Evolutionary conservation across 768 basidiomycete species (phyloP).

Genomic region (Lyophyllum shimeji): DNA sequence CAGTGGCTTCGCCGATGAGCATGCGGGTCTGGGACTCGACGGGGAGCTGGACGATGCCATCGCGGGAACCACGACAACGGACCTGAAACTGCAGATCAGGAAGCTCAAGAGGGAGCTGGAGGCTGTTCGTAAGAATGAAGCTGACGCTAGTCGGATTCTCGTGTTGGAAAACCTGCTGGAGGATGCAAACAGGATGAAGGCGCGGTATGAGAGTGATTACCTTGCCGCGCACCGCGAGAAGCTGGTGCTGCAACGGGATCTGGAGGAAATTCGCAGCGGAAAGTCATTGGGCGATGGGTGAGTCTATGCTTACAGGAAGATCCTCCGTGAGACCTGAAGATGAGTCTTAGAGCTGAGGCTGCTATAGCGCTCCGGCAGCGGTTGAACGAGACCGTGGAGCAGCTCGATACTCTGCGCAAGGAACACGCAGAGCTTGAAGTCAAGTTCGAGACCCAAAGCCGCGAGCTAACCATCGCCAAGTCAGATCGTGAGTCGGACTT

Average conservation of each 20-base stretch:
- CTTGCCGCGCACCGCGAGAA: conserved; percentile 81
- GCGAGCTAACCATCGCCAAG: conserved; percentile 79
- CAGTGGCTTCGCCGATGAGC: conserved; percentile 32
- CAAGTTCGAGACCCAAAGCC: conserved; percentile 55
- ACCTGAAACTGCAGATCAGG: conserved; percentile 85
- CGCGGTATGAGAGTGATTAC: conserved; percentile 86
- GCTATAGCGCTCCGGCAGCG: conserved; percentile 87
- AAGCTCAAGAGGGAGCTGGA: conserved; percentile 81
- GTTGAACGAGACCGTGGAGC: conserved; percentile 83
- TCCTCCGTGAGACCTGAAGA: conserved; percentile 4
- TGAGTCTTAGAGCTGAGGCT: conserved; percentile 66
- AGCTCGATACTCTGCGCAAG: conserved; percentile 70
- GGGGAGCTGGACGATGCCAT: conserved; percentile 89
- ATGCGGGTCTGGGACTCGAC: conserved; percentile 61
- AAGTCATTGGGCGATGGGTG: conserved; percentile 82
- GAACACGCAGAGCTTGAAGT: conserved; percentile 73
- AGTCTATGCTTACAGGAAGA: conserved; percentile 18
- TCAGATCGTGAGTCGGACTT: conserved; percentile 66
- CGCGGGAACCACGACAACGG: conserved; percentile 84
- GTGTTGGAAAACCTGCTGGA: conserved; percentile 92
- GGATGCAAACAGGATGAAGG: conserved; percentile 89
- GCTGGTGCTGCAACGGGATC: conserved; percentile 71
- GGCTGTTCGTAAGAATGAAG: conserved; percentile 69
- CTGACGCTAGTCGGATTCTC: conserved; percentile 70
- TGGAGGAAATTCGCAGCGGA: conserved; percentile 91